A percentile compares a stretch with the other conserved stretches of the same genome.
These are phyloP conservation scores for Naganishia antarctica DNA, from an alignment of 768 basidiomycete species.

Conservation along the genomic window DNA sequence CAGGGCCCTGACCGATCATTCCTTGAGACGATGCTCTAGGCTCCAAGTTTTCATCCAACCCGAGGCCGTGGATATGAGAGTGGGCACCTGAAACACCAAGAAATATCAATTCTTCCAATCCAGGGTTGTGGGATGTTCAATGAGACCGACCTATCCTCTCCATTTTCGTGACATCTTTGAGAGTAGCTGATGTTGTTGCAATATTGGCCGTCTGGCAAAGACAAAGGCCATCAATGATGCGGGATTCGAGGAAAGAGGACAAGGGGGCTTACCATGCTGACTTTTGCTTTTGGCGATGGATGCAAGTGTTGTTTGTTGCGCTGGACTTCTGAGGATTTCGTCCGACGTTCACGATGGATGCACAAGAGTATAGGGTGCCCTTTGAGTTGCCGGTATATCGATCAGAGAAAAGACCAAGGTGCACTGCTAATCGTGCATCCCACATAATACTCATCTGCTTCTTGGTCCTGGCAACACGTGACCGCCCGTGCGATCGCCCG, in stretches of 20 bases:
- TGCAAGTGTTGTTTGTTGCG: too few species aligned
- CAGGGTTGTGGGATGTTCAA: not conserved
- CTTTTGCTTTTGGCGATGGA: not conserved
- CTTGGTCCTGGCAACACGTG: too few species aligned
- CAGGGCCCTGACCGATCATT: conserved; percentile 95
- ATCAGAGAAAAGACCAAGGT: too few species aligned
- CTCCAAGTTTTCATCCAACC: conserved; percentile 81
- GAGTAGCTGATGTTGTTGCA: conserved; percentile 37
- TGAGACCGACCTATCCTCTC: conserved; percentile 48
- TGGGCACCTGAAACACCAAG: conserved; percentile 48
- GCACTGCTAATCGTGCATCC: too few species aligned
- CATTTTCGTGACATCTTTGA: conserved; percentile 49
- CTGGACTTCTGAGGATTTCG: too few species aligned
- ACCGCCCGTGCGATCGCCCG: too few species aligned
- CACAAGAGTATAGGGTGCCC: too few species aligned
- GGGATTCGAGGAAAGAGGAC: too few species aligned
- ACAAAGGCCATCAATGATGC: not conserved
- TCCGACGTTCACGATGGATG: too few species aligned
- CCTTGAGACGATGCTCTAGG: conserved; percentile 81
- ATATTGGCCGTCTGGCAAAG: conserved; percentile 45
- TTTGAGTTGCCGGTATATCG: too few species aligned
- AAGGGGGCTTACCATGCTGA: conserved; percentile 1
- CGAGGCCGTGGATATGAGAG: conserved; percentile 88
- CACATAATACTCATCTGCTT: too few species aligned
- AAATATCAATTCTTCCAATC: not conserved